These are phyloP conservation scores for Podospora pseudoanserina DNA, from an alignment of 495 filamentous ascomycete species.

Conservation along the genomic window DNA sequence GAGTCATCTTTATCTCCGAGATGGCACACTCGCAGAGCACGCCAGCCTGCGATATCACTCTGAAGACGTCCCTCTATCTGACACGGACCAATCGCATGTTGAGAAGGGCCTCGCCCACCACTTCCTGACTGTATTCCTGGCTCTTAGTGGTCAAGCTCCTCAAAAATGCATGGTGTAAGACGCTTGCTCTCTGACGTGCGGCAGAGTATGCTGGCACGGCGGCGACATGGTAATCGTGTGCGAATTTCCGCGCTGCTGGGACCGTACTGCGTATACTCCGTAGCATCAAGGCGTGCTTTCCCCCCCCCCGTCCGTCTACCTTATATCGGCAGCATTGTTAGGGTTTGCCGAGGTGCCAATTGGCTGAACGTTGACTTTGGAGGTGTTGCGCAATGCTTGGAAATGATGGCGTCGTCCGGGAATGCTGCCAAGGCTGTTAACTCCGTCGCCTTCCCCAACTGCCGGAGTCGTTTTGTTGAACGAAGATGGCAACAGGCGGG, in stretches of 20 bases:
- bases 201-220: neutral
- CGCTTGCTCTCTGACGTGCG: conserved; percentile 24
- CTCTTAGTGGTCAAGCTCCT: neutral
- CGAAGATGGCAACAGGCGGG: neutral
- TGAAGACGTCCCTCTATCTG: neutral
- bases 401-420: neutral
- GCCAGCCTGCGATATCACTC: conserved; percentile 5
- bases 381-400: conserved; percentile 14
- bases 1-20: neutral
- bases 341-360: neutral
- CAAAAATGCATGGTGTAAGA: conserved; percentile 23
- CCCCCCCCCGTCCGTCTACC: conserved; percentile 16
- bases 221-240: neutral
- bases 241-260: neutral
- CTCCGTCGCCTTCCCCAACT: neutral
- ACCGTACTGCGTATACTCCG: neutral
- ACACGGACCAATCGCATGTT: neutral
- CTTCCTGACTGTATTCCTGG: neutral
- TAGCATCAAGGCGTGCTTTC: conserved; percentile 22
- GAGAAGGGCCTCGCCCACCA: neutral
- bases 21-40: neutral
- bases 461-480: neutral
- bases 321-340: neutral
- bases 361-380: neutral
- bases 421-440: conserved; percentile 11